phyloP scores from a whole-genome alignment of 805 yeast genomes.

The Hyphopichia homilentoma region DNA sequence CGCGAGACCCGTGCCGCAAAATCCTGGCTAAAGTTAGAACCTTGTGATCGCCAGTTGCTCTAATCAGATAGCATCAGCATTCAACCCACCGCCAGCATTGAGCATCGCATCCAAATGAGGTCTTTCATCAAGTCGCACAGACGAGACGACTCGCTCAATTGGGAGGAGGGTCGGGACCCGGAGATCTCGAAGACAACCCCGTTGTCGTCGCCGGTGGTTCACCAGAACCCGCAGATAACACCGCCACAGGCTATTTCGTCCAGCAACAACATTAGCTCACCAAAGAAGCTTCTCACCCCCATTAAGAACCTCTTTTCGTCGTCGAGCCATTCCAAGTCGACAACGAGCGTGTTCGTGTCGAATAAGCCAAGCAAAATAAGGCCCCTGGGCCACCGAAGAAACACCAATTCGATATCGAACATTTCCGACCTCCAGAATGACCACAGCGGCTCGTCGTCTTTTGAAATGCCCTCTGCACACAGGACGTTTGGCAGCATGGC shows the following conservation, averaged over 20 bases:
- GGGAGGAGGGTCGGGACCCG: slow-evolving; percentile 6
- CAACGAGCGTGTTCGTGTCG: not conserved
- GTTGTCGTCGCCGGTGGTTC: slow-evolving; percentile 15
- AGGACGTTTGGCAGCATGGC: too few species aligned
- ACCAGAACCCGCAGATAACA: slow-evolving; percentile 13
- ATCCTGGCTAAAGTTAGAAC: too few species aligned
- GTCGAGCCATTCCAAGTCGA: slow-evolving; percentile 12
- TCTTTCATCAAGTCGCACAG: slow-evolving; percentile 27
- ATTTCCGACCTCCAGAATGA: slow-evolving; percentile 1
- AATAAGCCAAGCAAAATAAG: not conserved
- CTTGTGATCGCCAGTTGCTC: too few species aligned
- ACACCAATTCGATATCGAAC: not conserved
- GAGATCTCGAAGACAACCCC: slow-evolving; percentile 12
- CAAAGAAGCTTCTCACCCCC: slow-evolving; percentile 36
- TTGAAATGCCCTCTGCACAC: too few species aligned
- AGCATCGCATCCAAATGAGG: too few species aligned
- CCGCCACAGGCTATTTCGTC: slow-evolving; percentile 13
- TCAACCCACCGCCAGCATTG: too few species aligned
- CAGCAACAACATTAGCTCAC: slow-evolving; percentile 17
- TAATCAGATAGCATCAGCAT: too few species aligned
- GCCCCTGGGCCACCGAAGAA: not conserved
- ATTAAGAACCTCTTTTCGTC: slow-evolving; percentile 28
- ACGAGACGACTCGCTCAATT: slow-evolving; percentile 14
- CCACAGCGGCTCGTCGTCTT: too few species aligned
- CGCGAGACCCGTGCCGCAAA: too few species aligned